Conservation (phyloP, 306 rosid species). For the Elaeagnus macrophylla region DNA sequence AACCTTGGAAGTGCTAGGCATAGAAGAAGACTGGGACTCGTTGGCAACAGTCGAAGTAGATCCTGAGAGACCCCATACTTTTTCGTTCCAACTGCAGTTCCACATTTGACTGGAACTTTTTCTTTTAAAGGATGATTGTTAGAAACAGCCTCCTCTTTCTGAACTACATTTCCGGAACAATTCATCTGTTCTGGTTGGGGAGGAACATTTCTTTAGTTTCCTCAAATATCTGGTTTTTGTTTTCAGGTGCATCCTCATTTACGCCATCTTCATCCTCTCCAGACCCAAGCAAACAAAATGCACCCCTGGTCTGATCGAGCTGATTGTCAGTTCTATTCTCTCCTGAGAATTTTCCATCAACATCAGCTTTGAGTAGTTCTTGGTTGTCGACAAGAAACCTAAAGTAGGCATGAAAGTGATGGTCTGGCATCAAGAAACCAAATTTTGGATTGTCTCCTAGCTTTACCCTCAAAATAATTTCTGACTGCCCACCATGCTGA, state of each 20-base stretch:
- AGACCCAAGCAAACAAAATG: conserved; percentile 79
- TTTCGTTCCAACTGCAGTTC: conserved; percentile 28
- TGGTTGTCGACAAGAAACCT: conserved; percentile 70
- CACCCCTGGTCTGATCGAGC: conserved; percentile 55
- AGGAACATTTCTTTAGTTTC: conserved; percentile 25
- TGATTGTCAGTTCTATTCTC: conserved; percentile 34
- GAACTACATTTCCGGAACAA: conserved; percentile 26
- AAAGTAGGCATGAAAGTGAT: conserved; percentile 67
- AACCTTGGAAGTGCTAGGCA: conserved; percentile 30
- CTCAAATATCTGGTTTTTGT: conserved; percentile 17
- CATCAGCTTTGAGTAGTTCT: conserved; percentile 44
- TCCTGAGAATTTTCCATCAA: conserved; percentile 27
- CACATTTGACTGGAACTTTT: conserved; percentile 41
- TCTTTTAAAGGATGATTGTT: conserved; percentile 40
- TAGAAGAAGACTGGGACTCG: conserved; percentile 28
- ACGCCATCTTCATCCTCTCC: conserved; percentile 74
- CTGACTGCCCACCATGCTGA: conserved; percentile 76
- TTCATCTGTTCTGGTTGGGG: conserved; percentile 28
- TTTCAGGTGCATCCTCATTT: conserved; percentile 27
- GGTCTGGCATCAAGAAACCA: conserved; percentile 89
- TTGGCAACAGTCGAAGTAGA: conserved; percentile 19
- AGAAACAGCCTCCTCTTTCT: conserved; percentile 32
- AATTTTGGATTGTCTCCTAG: conserved; percentile 85
- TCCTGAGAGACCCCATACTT: conserved; percentile 27
- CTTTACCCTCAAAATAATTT: conserved; percentile 80